A percentile compares a stretch with the other conserved stretches of the same genome.
phyloP scores from a whole-genome alignment of 2,329 filamentous ascomycete species.

The Venturia pyrina region DNA sequence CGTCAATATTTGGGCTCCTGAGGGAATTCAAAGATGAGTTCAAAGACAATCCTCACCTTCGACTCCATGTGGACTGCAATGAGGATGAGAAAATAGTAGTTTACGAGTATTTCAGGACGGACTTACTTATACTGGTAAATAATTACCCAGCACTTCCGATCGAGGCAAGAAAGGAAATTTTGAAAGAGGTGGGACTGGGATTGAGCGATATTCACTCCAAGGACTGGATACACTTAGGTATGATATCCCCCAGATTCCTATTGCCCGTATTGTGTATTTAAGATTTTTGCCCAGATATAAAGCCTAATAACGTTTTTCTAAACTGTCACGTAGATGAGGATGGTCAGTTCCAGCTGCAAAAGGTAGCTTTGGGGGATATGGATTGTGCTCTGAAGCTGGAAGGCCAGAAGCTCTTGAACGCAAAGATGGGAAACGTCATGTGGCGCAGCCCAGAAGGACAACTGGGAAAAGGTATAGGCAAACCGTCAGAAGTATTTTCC shows the following conservation, averaged over 20 bases:
- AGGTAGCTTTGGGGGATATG: constrained; percentile 28
- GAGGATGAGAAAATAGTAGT: constrained; percentile 8
- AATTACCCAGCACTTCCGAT: constrained; percentile 23
- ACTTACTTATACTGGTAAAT: constrained; percentile 23
- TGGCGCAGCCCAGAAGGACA: constrained; percentile 32
- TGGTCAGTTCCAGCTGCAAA: constrained; percentile 23
- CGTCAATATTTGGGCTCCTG: constrained; percentile 24
- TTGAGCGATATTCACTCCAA: constrained; percentile 28
- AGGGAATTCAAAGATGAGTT: constrained; percentile 25
- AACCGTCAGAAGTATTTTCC: constrained; percentile 30
- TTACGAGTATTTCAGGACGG: constrained; percentile 11
- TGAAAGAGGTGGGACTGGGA: constrained; percentile 25
- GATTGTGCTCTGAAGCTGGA: constrained; percentile 26
- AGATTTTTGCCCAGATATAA: constrained; percentile 25
- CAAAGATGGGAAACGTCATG: constrained; percentile 29
- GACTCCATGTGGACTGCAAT: constrained; percentile 28
- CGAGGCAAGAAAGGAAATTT: constrained; percentile 23
- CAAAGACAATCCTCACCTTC: constrained; percentile 23
- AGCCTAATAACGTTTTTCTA: constrained; percentile 30
- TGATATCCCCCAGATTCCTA: constrained; percentile 7
- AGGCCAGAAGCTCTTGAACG: constrained; percentile 18
- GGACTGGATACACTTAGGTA: constrained; percentile 29
- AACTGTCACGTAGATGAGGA: constrained; percentile 23
- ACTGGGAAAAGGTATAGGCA: constrained; percentile 23
- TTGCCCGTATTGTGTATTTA: constrained; percentile 18